Evolutionary conservation across 371 early-diverging fungal genomes (phyloP).

Genomic region (Mortierella sp.): DNA sequence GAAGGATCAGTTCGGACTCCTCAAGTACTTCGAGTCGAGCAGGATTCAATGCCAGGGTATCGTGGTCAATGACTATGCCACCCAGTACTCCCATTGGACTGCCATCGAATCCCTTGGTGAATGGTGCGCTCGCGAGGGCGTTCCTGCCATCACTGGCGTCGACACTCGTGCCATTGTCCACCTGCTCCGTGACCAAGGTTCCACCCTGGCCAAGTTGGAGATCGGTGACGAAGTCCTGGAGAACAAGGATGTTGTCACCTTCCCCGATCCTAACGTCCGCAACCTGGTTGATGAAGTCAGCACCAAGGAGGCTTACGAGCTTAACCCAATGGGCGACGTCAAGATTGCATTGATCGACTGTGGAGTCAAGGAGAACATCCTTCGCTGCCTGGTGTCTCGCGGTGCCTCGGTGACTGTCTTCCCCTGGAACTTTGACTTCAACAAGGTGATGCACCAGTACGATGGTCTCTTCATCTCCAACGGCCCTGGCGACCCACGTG

Average conservation of each 20-base stretch:
- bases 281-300: conserved; percentile 87
- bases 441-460: conserved; percentile 64
- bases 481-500: conserved; percentile 91
- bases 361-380: conserved; percentile 94
- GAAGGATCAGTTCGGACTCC: conserved; percentile 83
- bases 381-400: conserved; percentile 82
- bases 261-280: conserved; percentile 81
- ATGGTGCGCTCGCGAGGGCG: conserved; percentile 89
- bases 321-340: conserved; percentile 80
- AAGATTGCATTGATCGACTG: conserved; percentile 87
- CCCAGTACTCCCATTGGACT: conserved; percentile 92
- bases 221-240: conserved; percentile 64
- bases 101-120: conserved; percentile 87
- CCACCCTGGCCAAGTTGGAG: conserved; percentile 80
- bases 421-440: conserved; percentile 86
- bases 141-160: conserved; percentile 93
- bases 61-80: conserved; percentile 88
- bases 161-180: conserved; percentile 94
- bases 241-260: conserved; percentile 55
- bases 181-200: conserved; percentile 85
- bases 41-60: conserved; percentile 88
- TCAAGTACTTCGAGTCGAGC: conserved; percentile 87
- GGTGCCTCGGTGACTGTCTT: conserved; percentile 88
- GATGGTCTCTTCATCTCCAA: conserved; percentile 95
- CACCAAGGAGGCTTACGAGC: conserved; percentile 70